phyloP scores from a whole-genome alignment of 768 basidiomycete genomes.

The Cubamyces sp. region DNA sequence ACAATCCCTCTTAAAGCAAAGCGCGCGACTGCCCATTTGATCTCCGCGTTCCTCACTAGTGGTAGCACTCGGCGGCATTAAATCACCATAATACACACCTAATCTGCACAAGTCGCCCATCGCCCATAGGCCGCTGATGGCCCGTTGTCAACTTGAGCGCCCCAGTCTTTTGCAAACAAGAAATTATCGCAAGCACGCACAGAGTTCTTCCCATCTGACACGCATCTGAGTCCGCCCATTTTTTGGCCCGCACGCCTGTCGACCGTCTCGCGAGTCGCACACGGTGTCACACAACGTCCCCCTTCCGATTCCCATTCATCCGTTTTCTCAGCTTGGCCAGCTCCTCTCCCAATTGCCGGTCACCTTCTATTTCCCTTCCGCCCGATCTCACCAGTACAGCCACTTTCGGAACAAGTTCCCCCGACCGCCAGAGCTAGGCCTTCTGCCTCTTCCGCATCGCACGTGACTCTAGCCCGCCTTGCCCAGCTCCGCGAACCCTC shows the following conservation, averaged over 20 bases:
- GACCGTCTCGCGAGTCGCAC: conserved; percentile 6
- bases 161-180: neutral
- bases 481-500: conserved; percentile 42
- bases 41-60: conserved; percentile 6
- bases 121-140: conserved; percentile 9
- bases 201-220: conserved; percentile 5
- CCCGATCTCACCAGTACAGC: conserved; percentile 20
- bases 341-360: conserved; percentile 1
- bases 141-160: conserved; percentile 20
- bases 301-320: conserved; percentile 3
- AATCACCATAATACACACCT: conserved; percentile 11
- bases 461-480: conserved; percentile 4
- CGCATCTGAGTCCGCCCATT: conserved; percentile 13
- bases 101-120: conserved; percentile 10
- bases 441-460: conserved; percentile 12
- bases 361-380: conserved; percentile 25
- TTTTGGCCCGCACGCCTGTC: neutral
- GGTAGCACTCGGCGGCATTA: neutral
- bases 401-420: conserved; percentile 19
- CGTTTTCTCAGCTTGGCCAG: neutral
- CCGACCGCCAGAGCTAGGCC: conserved; percentile 17
- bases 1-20: neutral
- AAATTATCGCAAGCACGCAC: conserved; percentile 14
- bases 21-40: conserved; percentile 10
- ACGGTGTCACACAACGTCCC: conserved; percentile 21